Percentiles rank a stretch among this genome's conserved stretches.
These are phyloP conservation scores for Colletotrichum neosansevieriae DNA, from an alignment of 2,329 filamentous ascomycete species.

Conservation along the genomic window DNA sequence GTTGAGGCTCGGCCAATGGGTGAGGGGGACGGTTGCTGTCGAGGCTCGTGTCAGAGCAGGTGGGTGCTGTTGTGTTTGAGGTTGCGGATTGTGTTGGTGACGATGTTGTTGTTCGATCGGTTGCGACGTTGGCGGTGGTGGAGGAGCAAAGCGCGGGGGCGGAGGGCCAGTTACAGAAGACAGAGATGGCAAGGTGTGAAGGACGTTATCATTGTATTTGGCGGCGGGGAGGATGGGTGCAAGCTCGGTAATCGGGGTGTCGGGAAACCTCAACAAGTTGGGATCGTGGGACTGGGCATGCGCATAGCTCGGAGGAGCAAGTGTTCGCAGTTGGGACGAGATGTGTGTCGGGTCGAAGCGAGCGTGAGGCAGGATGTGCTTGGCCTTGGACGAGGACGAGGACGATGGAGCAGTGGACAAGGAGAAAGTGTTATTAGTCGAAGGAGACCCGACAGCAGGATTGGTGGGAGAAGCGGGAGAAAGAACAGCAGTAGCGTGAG, in stretches of 20 bases:
- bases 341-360: constrained; percentile 42
- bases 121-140: constrained; percentile 39
- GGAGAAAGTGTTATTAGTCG: constrained; percentile 22
- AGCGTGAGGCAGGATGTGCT: constrained; percentile 36
- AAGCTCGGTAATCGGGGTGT: constrained; percentile 53
- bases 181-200: constrained; percentile 55
- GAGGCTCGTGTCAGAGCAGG: constrained; percentile 41
- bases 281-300: constrained; percentile 50
- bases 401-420: constrained; percentile 11
- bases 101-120: constrained; percentile 30
- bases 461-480: constrained; percentile 14
- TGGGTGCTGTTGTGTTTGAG: constrained; percentile 9
- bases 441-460: constrained; percentile 17
- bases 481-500: constrained; percentile 1
- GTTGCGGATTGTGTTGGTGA: constrained; percentile 22
- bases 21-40: constrained; percentile 46
- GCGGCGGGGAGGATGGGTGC: constrained; percentile 55
- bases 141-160: constrained; percentile 44
- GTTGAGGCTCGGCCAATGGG: constrained; percentile 63
- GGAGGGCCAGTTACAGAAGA: constrained; percentile 53
- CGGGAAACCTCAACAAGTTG: constrained; percentile 48
- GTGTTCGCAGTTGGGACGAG: constrained; percentile 46
- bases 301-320: constrained; percentile 53
- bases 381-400: neutral
- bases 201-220: constrained; percentile 44